phyloP scores from a whole-genome alignment of 805 yeast species.

The Kuraishia ogatae region DNA sequence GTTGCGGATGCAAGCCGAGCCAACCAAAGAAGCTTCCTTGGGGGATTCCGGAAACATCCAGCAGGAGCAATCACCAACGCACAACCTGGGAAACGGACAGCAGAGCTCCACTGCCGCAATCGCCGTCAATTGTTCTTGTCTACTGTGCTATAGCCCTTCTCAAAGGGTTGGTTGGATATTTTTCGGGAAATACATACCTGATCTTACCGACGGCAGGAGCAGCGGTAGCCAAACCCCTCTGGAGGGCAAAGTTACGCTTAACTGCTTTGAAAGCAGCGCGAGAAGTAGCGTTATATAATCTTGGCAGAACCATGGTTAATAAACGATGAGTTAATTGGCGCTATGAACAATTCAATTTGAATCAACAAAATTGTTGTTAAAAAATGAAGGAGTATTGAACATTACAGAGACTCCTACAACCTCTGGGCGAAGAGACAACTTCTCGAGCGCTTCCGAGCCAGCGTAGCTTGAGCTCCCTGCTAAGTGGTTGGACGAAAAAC shows the following conservation, averaged over 20 bases:
- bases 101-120: neutral
- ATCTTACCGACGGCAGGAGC: conserved; percentile 77
- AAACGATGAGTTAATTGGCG: neutral
- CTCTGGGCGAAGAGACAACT: neutral
- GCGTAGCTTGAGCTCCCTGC: neutral
- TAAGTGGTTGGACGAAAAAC: neutral
- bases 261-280: conserved; percentile 87
- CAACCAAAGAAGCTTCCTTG: too few relatives aligned
- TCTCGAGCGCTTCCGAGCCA: neutral
- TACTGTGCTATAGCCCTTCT: neutral
- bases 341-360: neutral
- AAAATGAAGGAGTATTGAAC: neutral
- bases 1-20: too few relatives aligned
- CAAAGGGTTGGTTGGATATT: neutral
- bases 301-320: conserved; percentile 39
- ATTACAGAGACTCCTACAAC: neutral
- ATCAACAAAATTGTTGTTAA: neutral
- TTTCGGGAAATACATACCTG: conserved; percentile 48
- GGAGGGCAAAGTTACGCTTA: conserved; percentile 69
- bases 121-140: neutral
- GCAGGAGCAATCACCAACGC: neutral
- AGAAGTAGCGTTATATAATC: conserved; percentile 56
- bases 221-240: conserved; percentile 73
- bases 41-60: too few relatives aligned
- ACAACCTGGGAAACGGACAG: neutral